Evolutionary conservation across 306 rosid genomes (phyloP), one percentile per base, ranked within the genome.

Genomic region (Rosa multiflora): DNA sequence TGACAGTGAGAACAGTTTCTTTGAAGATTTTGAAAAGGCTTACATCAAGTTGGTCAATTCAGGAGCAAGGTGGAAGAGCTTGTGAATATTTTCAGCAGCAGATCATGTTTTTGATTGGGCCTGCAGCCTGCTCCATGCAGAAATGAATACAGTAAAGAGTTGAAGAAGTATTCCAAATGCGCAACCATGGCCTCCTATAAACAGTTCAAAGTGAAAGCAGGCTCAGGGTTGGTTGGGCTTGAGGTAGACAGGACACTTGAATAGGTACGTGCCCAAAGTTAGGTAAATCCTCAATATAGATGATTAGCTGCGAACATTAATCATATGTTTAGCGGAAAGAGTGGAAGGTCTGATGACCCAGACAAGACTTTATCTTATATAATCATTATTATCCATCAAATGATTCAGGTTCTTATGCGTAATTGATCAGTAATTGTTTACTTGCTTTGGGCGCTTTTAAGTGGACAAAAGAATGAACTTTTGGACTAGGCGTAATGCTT

Each of bases 1-100:
- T 20, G 86, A 86, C 52, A 76, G 86, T 81, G 92, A 93, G 92
- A 84, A 79, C 52, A 71, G 52, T 68, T 96, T 96, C 96, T 93
- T 91, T 67, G 88, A 88, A 86, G 97, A 93, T 87, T 96, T 96
- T 81, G 83, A 85, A 80, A 88, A 85, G 75, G 98, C 96, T 43
- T 91, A 93, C 73, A 78, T 80, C 83, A 96, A 96, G 87, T 86
- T 96, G 84, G 99, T 93, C 87, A 91, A 91, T 85, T 83, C 91
- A 75, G 98, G 98, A 71, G 99, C 85, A 40, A 89, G 80, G 81
- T 93, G 99, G 99, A 90, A 70, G 82, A 85, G 82, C 82, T 67
- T 74, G 62, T 91, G 84, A 85, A 32, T 44, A 64, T 78, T 61
- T 62, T 29, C 73, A 76, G 83, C 43, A 59, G 67, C 43, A 70